Base-by-base conservation (phyloP, 805 yeast species). In the Kodamaea nitidulidarum region DNA sequence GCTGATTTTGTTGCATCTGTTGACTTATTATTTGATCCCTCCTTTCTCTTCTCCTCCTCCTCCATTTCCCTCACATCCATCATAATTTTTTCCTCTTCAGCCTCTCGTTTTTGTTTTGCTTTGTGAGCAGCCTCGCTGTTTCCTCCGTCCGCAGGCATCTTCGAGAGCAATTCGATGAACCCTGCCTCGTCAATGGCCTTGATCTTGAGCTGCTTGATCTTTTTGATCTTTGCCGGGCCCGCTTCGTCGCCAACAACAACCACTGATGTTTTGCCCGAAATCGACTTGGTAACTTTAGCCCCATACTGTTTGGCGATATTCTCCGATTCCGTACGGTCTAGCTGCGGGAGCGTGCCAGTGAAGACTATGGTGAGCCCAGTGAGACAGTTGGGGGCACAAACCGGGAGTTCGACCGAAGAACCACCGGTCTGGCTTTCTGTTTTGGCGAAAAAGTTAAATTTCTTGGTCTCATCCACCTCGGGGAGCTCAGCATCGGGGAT, bases 171-270 rank as follows among this genome's bases (percentile, higher is more conserved):
- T 47, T 80, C 78, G 29, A 85, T 61, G 50, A 93, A 88, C 0
- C 98, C 98, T 8, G 76, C 85, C 60, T 93, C 95, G 52, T 78
- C 81, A 43, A 91, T 82, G 29, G 95, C 88, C 60, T 90, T 90
- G 39, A 87, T 78, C 6, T 76, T 73, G 47, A 81, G 67, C 38
- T 78, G 76, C 51, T 78, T 81, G 48, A 95, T 91, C 53, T 81
- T 86, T 51, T 78, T 77, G 31, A 93, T 78, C 60, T 93, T 93
- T n/a, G 88, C 80, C 2, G 98, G 97, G 0, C 98, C 98, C 2
- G 98, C 98, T 49, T 93, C 97, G 38, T 75, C 88, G 6, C 98
- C 98, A 21, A 93, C 70, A 1, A 93, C 97, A 2, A 91, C 95
- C 33, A 88, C 70, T 16, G 88, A 76, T 1, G 98, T 93, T 52